phyloP scores from a whole-genome alignment of 805 yeast species.

The Metschnikowia similis region DNA sequence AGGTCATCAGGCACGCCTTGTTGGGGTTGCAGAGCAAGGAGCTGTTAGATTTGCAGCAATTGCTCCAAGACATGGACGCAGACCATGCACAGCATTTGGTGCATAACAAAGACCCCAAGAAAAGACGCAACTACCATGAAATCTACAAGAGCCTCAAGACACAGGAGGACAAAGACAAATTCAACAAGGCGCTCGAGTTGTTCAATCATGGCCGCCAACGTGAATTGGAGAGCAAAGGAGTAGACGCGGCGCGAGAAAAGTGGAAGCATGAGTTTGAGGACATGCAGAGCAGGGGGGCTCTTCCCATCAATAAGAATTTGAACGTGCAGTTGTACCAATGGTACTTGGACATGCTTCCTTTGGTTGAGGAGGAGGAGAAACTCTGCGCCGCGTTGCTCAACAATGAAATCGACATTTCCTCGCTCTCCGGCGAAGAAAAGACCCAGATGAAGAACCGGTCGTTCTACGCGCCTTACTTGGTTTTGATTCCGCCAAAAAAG shows the following conservation, averaged over 20 bases:
- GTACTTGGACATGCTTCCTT: slow-evolving; percentile 71
- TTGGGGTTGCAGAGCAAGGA: slow-evolving; percentile 32
- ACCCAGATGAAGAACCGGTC: slow-evolving; percentile 40
- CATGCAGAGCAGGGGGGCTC: slow-evolving; percentile 53
- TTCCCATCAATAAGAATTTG: slow-evolving; percentile 52
- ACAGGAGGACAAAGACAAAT: slow-evolving; percentile 42
- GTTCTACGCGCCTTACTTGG: slow-evolving; percentile 72
- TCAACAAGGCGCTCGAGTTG: slow-evolving; percentile 63
- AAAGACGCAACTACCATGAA: slow-evolving; percentile 60
- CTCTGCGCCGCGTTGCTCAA: slow-evolving; percentile 46
- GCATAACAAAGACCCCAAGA: slow-evolving; percentile 29
- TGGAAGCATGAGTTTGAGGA: slow-evolving; percentile 85
- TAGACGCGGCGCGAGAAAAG: slow-evolving; percentile 80
- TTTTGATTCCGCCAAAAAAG: slow-evolving; percentile 71
- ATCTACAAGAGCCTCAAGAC: slow-evolving; percentile 51
- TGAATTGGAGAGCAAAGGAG: slow-evolving; percentile 69
- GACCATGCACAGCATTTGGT: slow-evolving; percentile 25
- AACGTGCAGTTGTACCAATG: slow-evolving; percentile 80
- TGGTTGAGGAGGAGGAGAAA: slow-evolving; percentile 61
- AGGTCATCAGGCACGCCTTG: slow-evolving; percentile 71
- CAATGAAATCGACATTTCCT: slow-evolving; percentile 16
- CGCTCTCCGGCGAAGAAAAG: slow-evolving; percentile 12
- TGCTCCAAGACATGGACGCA: slow-evolving; percentile 26
- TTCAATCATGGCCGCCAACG: slow-evolving; percentile 76
- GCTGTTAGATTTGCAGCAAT: slow-evolving; percentile 20